phyloP scores from a whole-genome alignment of 805 yeast genomes.

The Torulaspora franciscae region DNA sequence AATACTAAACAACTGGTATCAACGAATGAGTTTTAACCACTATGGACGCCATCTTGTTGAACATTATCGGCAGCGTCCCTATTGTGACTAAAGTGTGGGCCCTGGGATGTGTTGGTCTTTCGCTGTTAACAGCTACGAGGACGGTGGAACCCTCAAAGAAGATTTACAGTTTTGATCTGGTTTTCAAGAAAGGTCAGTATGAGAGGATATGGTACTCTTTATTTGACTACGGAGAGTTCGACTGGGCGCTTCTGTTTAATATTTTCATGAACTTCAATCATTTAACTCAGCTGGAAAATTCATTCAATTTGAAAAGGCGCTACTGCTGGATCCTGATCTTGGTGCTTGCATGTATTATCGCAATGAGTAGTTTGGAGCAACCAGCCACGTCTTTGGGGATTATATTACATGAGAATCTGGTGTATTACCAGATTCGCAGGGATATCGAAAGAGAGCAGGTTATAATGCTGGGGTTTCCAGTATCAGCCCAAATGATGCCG shows the following conservation, averaged over 20 bases:
- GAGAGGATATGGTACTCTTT: constrained; percentile 39
- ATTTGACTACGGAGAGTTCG: constrained; percentile 37
- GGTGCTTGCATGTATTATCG: constrained; percentile 16
- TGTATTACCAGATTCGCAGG: constrained; percentile 26
- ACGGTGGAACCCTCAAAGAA: constrained; percentile 32
- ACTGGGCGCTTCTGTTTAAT: constrained; percentile 23
- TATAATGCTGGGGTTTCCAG: constrained; percentile 21
- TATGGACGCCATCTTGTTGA: constrained; percentile 31
- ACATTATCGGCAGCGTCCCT: constrained; percentile 35
- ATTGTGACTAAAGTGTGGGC: constrained; percentile 40
- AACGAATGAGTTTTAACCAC: constrained; percentile 1
- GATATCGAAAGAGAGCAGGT: constrained; percentile 18
- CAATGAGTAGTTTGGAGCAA: constrained; percentile 25
- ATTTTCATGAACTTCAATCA: constrained; percentile 23
- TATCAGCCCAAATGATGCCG: constrained; percentile 22
- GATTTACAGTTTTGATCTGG: constrained; percentile 37
- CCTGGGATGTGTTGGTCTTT: constrained; percentile 35
- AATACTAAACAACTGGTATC: not conserved
- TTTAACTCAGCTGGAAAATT: constrained; percentile 27
- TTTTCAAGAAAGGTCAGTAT: constrained; percentile 38
- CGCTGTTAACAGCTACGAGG: constrained; percentile 36
- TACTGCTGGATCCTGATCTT: constrained; percentile 28
- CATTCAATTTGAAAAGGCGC: constrained; percentile 22
- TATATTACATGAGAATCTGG: constrained; percentile 28
- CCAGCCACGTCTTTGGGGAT: constrained; percentile 29